phyloP scores from a whole-genome alignment of 2,329 filamentous ascomycete genomes.

The Hymenoscyphus fructigenus region DNA sequence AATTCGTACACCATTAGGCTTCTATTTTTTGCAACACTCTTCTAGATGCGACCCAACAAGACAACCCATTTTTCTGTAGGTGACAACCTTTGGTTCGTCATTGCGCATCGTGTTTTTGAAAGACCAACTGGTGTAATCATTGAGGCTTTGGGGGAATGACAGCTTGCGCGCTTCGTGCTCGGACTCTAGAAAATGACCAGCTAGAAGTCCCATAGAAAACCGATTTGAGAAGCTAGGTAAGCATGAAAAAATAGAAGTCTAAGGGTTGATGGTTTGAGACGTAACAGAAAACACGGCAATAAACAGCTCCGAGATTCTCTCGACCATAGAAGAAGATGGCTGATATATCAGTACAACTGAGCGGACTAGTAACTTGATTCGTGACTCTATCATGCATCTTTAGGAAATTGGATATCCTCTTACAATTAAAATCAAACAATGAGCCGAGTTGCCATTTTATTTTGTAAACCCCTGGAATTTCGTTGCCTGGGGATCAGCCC shows the following conservation, averaged over 20 bases:
- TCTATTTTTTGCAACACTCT: background rate
- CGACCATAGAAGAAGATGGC: background rate
- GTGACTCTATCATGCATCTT: background rate
- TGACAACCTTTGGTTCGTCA: background rate
- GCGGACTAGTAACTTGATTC: background rate
- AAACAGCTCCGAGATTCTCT: background rate
- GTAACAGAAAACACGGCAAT: conserved; percentile 1
- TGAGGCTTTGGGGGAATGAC: background rate
- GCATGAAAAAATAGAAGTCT: background rate
- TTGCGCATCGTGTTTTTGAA: background rate
- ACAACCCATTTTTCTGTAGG: background rate
- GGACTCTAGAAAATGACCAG: background rate
- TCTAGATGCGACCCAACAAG: background rate
- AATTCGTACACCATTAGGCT: conserved; percentile 2
- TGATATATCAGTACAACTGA: background rate
- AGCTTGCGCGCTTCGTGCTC: background rate
- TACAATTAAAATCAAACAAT: background rate
- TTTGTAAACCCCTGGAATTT: background rate
- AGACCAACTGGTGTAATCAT: background rate
- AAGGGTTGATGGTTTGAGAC: background rate
- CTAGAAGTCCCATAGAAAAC: background rate
- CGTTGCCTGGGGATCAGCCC: conserved; percentile 1
- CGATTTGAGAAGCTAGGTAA: background rate
- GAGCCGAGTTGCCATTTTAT: background rate
- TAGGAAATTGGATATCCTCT: background rate